Percentiles rank a stretch among this genome's conserved stretches.
These are phyloP conservation scores for Parastagonospora nodorum DNA, from an alignment of 2,329 filamentous ascomycete species.

Conservation along the genomic window DNA sequence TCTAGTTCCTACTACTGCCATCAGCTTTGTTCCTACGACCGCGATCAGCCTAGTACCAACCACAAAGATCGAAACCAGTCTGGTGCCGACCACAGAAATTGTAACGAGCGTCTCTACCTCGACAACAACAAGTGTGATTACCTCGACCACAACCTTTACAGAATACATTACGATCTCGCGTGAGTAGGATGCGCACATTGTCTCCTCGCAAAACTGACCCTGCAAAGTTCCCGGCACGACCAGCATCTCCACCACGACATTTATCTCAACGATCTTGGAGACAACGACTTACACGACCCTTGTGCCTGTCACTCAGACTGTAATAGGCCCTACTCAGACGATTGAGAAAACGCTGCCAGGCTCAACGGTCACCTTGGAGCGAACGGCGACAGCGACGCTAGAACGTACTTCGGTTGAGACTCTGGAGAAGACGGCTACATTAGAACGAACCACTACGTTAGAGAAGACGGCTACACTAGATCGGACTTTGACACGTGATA, in stretches of 20 bases:
- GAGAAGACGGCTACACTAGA: no score
- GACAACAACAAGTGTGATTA: conserved; percentile 21
- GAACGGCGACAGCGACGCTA: not conserved
- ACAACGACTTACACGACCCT: conserved; percentile 13
- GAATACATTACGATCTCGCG: not conserved
- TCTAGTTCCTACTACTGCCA: conserved; percentile 22
- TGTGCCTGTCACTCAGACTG: conserved; percentile 11
- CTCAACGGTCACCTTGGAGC: conserved; percentile 12
- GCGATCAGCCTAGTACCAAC: conserved; percentile 14
- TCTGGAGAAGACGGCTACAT: no score
- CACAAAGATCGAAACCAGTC: conserved; percentile 1
- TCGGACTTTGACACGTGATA: no score
- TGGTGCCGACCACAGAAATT: conserved; percentile 13
- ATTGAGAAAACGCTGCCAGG: not conserved
- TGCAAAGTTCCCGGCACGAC: conserved; percentile 9
- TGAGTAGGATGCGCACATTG: not conserved
- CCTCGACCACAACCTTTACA: conserved; percentile 3
- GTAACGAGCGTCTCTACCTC: conserved; percentile 22
- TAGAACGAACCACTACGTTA: no score
- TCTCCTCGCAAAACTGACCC: not conserved
- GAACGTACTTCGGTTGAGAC: no score
- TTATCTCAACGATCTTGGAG: not conserved
- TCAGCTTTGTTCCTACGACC: conserved; percentile 15
- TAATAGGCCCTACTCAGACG: conserved; percentile 23
- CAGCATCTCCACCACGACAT: conserved; percentile 13